A percentile compares a stretch with the other conserved stretches of the same genome.
Evolutionary conservation across 495 filamentous ascomycete genomes (phyloP).

Genomic region (Neurospora sp.): DNA sequence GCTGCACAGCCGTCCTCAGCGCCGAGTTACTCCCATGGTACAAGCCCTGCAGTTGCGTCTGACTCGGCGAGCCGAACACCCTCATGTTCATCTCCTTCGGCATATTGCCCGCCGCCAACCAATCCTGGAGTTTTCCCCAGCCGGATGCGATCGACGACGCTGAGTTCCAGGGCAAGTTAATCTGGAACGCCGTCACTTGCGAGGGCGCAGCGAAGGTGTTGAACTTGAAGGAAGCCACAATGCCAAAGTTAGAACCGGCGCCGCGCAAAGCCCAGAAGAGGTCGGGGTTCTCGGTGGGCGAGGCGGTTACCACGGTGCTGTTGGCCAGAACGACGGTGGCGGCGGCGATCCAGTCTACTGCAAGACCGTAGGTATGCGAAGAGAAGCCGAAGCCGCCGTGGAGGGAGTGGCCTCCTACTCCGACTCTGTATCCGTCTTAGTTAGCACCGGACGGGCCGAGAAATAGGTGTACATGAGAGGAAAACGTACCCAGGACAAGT

Average conservation of each 20-base stretch:
- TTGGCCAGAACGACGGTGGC: conserved; percentile 36
- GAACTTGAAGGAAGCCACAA: conserved; percentile 32
- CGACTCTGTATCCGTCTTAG: conserved; percentile 22
- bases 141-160: conserved; percentile 21
- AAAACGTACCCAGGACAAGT: conserved; percentile 33
- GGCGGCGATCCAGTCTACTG: conserved; percentile 33
- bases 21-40: conserved; percentile 27
- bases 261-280: conserved; percentile 37
- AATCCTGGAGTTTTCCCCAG: conserved; percentile 25
- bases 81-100: conserved; percentile 36
- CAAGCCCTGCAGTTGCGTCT: conserved; percentile 33
- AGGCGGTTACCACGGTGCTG: conserved; percentile 25
- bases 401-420: conserved; percentile 32
- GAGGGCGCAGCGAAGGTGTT: conserved; percentile 27
- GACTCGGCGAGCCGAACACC: conserved; percentile 27
- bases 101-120: conserved; percentile 20
- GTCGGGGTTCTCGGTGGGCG: conserved; percentile 30
- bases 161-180: conserved; percentile 28
- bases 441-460: conserved; percentile 1
- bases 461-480: background rate
- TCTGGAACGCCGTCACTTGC: conserved; percentile 18
- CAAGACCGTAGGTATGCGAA: conserved; percentile 34
- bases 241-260: conserved; percentile 33
- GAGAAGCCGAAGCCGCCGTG: conserved; percentile 38
- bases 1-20: conserved; percentile 25